A percentile compares a stretch with the other conserved stretches of the same genome.
phyloP scores from a whole-genome alignment of 108 stramenopile species.

The Pseudonitzschia delicatissima region DNA sequence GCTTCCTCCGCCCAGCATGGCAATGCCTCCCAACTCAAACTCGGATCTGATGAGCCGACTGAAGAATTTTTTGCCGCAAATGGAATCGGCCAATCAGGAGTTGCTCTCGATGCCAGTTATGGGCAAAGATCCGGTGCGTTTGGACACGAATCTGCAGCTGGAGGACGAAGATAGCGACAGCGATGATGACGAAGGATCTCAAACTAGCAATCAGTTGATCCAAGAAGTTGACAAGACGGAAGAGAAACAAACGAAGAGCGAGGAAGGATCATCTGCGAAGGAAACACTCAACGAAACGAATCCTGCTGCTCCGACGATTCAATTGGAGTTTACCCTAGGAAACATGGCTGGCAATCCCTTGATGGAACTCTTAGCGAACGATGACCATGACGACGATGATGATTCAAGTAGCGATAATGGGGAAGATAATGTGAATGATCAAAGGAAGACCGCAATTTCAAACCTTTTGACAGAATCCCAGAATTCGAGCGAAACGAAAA shows the following conservation, averaged over 20 bases:
- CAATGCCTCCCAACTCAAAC: background rate
- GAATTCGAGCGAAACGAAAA: too few species aligned
- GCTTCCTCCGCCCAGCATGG: too few species aligned
- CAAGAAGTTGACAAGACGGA: constrained; percentile 3
- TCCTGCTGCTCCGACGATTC: constrained; percentile 20
- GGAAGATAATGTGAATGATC: background rate
- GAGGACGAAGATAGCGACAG: constrained; percentile 13
- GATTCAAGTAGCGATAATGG: constrained; percentile 2
- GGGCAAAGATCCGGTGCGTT: background rate
- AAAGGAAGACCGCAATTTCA: too few species aligned
- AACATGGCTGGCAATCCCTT: constrained; percentile 22
- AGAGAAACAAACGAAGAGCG: background rate
- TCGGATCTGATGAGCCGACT: constrained; percentile 30
- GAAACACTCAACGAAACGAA: background rate
- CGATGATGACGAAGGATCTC: background rate
- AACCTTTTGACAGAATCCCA: too few species aligned
- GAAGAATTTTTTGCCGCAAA: constrained; percentile 25
- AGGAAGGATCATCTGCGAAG: background rate
- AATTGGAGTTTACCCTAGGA: constrained; percentile 33
- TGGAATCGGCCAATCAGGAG: constrained; percentile 28
- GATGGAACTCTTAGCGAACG: constrained; percentile 14
- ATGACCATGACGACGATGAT: constrained; percentile 9
- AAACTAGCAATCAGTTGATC: background rate
- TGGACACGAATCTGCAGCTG: background rate
- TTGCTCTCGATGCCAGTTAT: background rate